phyloP scores from a whole-genome alignment of 2,329 filamentous ascomycete genomes.

The Paecilomyces niveus region DNA sequence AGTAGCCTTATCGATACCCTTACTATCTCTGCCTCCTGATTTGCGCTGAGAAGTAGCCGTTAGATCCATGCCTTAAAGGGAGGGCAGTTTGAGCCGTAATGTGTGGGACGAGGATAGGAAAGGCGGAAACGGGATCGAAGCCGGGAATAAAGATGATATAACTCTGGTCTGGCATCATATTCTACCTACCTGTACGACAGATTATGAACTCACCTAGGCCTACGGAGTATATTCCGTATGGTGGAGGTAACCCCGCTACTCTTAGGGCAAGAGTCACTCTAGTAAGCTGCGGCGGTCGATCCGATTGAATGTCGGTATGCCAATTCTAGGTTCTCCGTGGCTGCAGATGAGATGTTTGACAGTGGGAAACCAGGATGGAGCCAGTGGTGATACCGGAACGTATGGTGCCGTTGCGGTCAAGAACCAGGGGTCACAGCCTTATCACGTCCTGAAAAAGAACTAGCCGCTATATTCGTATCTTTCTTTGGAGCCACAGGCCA shows the following conservation, averaged over 20 bases:
- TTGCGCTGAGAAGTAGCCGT: conserved; percentile 5
- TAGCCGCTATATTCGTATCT: not conserved
- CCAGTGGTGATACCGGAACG: not conserved
- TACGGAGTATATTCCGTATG: not conserved
- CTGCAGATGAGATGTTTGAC: not conserved
- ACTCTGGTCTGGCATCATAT: not conserved
- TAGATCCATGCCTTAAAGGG: conserved; percentile 7
- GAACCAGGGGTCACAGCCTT: not conserved
- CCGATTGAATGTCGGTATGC: not conserved
- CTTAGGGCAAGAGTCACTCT: not conserved
- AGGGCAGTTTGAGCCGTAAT: not conserved
- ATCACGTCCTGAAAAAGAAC: not conserved
- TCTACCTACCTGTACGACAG: not conserved
- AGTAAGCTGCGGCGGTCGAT: not conserved
- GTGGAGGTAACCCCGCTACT: not conserved
- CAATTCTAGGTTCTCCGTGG: not conserved
- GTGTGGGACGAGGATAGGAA: not conserved
- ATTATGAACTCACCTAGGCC: not conserved
- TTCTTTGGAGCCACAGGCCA: not conserved
- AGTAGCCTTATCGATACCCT: conserved; percentile 1
- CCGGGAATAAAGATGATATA: not conserved
- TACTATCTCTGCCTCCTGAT: not conserved
- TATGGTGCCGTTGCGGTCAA: not conserved
- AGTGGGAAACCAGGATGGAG: not conserved
- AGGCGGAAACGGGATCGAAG: not conserved